Percentiles rank a stretch among this genome's conserved stretches.
phyloP scores from a whole-genome alignment of 148 eudicot species.

The Silene uniflora region DNA sequence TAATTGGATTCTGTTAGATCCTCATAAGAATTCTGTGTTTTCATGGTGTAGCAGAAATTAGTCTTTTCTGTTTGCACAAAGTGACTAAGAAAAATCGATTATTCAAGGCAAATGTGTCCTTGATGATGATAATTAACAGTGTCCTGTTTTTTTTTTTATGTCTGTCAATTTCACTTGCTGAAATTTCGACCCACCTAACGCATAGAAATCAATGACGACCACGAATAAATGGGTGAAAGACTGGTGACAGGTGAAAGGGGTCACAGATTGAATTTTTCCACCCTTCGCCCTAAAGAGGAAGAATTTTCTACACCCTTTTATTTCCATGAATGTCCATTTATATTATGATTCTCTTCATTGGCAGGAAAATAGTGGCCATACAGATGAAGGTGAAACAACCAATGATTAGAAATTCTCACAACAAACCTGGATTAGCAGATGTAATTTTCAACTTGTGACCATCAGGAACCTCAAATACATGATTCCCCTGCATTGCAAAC shows the following conservation, averaged over 20 bases:
- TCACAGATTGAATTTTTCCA: neutral
- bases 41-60: neutral
- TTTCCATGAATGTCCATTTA: neutral
- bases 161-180: too few species aligned
- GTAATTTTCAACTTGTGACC: slow-evolving; percentile 69
- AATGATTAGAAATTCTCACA: neutral
- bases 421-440: slow-evolving; percentile 61
- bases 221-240: too few species aligned
- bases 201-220: too few species aligned
- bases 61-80: neutral
- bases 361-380: neutral
- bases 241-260: neutral
- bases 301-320: too few species aligned
- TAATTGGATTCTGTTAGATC: too few species aligned
- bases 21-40: neutral
- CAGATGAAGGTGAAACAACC: neutral
- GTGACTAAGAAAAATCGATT: neutral
- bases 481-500: slow-evolving; percentile 72
- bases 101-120: neutral
- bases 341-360: neutral
- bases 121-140: too few species aligned
- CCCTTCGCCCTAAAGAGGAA: neutral
- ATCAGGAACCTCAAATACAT: slow-evolving; percentile 82
- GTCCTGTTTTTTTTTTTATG: neutral
- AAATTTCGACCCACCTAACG: too few species aligned